phyloP scores from a whole-genome alignment of 441 rosid genomes.

The Macaranga tanarius region DNA sequence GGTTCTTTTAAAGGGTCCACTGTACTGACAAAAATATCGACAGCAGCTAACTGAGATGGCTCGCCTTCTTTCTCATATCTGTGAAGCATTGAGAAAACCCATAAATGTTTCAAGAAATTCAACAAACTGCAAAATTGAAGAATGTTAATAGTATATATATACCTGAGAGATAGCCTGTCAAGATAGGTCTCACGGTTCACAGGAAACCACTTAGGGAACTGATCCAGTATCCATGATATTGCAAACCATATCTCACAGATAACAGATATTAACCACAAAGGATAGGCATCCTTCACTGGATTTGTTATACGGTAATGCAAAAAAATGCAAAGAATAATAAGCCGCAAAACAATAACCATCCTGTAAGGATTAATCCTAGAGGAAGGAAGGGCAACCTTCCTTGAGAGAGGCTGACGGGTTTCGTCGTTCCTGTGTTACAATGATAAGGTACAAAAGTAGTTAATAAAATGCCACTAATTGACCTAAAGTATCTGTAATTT shows the following conservation, averaged over 20 bases:
- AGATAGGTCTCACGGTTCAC: slow-evolving; percentile 48
- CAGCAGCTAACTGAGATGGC: slow-evolving; percentile 37
- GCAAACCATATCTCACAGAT: slow-evolving; percentile 50
- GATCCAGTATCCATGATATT: slow-evolving; percentile 45
- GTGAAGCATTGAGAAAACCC: background rate
- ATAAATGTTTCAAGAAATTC: background rate
- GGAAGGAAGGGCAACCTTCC: slow-evolving; percentile 40
- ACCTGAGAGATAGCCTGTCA: slow-evolving; percentile 43
- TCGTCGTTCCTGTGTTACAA: slow-evolving; percentile 39
- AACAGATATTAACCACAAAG: slow-evolving; percentile 42
- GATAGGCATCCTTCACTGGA: slow-evolving; percentile 37
- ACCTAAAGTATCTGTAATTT: background rate
- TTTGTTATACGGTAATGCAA: slow-evolving; percentile 43
- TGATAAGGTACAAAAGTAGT: background rate
- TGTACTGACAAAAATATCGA: slow-evolving; percentile 43
- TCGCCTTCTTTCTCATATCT: slow-evolving; percentile 44
- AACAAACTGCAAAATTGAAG: background rate
- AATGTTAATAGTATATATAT: background rate
- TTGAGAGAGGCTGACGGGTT: slow-evolving; percentile 44
- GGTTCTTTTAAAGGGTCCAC: slow-evolving; percentile 42
- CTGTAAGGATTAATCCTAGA: slow-evolving; percentile 48
- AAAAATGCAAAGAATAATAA: slow-evolving; percentile 37
- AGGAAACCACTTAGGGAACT: slow-evolving; percentile 50
- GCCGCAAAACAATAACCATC: slow-evolving; percentile 45
- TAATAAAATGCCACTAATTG: background rate